Percentiles rank a stretch among this genome's conserved stretches.
Conservation (phyloP, 306 rosid species). For the Rosa persica region DNA sequence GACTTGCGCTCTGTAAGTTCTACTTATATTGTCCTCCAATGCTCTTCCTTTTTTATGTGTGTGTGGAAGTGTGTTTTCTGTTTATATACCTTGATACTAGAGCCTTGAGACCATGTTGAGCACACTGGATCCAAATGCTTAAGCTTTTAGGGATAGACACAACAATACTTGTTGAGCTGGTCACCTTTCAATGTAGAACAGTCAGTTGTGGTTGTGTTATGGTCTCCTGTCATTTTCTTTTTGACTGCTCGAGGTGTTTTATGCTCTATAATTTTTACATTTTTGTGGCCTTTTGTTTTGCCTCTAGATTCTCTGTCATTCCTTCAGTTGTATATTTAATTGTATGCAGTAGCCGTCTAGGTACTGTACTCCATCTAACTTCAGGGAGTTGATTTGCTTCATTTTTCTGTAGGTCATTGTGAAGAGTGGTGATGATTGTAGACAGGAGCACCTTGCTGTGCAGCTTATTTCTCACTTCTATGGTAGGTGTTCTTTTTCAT, state of each 20-base stretch:
- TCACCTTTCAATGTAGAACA: slow-evolving; percentile 2
- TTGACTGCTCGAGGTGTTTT: not conserved
- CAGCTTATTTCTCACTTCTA: slow-evolving; percentile 97
- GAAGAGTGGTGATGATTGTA: slow-evolving; percentile 99
- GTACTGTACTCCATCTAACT: slow-evolving; percentile 18
- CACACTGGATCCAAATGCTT: not conserved
- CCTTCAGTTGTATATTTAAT: not conserved
- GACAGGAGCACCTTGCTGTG: slow-evolving; percentile 99
- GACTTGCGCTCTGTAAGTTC: slow-evolving; percentile 88
- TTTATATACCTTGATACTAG: not conserved
- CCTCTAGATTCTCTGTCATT: not conserved
- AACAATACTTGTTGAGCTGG: not conserved
- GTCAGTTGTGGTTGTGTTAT: slow-evolving; percentile 7
- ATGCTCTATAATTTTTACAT: slow-evolving; percentile 8
- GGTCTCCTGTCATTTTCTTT: not conserved
- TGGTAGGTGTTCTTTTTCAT: slow-evolving; percentile 49
- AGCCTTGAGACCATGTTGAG: not conserved
- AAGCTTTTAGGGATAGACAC: not conserved
- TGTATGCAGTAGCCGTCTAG: slow-evolving; percentile 24
- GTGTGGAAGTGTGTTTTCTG: not conserved
- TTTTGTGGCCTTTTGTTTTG: slow-evolving; percentile 13
- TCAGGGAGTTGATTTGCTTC: slow-evolving; percentile 19
- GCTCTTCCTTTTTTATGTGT: not conserved
- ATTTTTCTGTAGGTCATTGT: slow-evolving; percentile 67
- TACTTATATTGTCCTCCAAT: not conserved